Evolutionary conservation across 2,329 filamentous ascomycete genomes (phyloP).

Genomic region (Monilinia fructigena): DNA sequence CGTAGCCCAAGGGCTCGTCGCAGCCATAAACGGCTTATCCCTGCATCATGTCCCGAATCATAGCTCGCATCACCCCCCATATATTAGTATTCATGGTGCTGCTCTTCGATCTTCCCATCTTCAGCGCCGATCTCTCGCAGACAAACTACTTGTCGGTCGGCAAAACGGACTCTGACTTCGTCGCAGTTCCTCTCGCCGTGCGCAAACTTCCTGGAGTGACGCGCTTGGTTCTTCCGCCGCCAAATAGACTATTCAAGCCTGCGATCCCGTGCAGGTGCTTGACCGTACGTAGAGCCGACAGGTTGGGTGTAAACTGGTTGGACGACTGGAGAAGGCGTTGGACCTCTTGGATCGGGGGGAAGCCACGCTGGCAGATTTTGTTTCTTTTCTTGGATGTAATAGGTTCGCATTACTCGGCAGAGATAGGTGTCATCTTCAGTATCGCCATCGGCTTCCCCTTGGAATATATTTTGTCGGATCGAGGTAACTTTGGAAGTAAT

Average conservation of each 20-base stretch:
- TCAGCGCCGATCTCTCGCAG: constrained; percentile 74
- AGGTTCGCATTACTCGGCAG: constrained; percentile 85
- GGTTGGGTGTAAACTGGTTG: constrained; percentile 52
- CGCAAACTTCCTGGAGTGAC: constrained; percentile 22
- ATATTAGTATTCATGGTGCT: constrained; percentile 25
- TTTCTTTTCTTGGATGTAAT: constrained; percentile 82
- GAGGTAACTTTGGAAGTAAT: constrained; percentile 62
- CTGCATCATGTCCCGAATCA: constrained; percentile 31
- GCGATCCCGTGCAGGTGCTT: constrained; percentile 37
- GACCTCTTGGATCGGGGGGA: constrained; percentile 79
- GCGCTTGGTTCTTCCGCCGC: constrained; percentile 37
- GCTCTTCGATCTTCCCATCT: constrained; percentile 64
- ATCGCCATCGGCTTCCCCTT: constrained; percentile 67
- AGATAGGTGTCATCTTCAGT: constrained; percentile 92
- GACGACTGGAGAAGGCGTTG: constrained; percentile 43
- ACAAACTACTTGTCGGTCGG: neutral
- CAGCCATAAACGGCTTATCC: constrained; percentile 46
- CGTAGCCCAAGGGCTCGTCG: constrained; percentile 50
- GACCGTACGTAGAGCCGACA: constrained; percentile 56
- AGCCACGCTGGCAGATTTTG: constrained; percentile 82
- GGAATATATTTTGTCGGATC: constrained; percentile 66
- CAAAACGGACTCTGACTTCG: neutral
- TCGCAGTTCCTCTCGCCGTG: neutral
- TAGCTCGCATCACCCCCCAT: constrained; percentile 24
- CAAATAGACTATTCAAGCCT: constrained; percentile 44